These are phyloP conservation scores for Phallus indusiatus DNA, from an alignment of 768 basidiomycete genomes.

Conservation along the genomic window DNA sequence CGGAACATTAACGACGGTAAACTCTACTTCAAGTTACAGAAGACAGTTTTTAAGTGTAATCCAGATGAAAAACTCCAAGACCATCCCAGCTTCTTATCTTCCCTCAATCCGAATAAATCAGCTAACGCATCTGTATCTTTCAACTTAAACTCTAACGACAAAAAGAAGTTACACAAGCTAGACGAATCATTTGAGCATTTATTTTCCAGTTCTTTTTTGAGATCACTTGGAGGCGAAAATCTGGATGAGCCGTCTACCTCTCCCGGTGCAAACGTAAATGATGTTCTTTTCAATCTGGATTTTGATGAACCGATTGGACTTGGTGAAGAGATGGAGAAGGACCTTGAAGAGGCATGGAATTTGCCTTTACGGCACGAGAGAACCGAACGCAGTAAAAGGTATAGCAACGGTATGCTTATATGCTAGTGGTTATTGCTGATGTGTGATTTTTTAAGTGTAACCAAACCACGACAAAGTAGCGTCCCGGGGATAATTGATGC, in stretches of 20 bases:
- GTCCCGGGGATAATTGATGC: neutral
- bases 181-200: conserved; percentile 62
- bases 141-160: neutral
- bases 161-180: conserved; percentile 44
- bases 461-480: neutral
- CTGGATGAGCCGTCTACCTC: conserved; percentile 43
- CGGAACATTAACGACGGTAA: conserved; percentile 1
- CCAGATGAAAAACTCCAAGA: neutral
- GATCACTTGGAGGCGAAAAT: conserved; percentile 23
- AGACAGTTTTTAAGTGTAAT: neutral
- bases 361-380: conserved; percentile 22
- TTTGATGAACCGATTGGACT: conserved; percentile 35
- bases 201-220: conserved; percentile 50
- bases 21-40: neutral
- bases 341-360: conserved; percentile 59
- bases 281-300: conserved; percentile 44
- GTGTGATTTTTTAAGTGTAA: too few relatives aligned
- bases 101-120: neutral
- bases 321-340: conserved; percentile 65
- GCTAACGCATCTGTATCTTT: neutral
- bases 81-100: neutral
- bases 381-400: conserved; percentile 1
- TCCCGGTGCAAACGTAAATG: conserved; percentile 18
- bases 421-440: too few relatives aligned
- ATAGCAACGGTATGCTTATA: too few relatives aligned